Conservation (phyloP, 2,329 filamentous ascomycete species). For the Ophiostoma australiae region DNA sequence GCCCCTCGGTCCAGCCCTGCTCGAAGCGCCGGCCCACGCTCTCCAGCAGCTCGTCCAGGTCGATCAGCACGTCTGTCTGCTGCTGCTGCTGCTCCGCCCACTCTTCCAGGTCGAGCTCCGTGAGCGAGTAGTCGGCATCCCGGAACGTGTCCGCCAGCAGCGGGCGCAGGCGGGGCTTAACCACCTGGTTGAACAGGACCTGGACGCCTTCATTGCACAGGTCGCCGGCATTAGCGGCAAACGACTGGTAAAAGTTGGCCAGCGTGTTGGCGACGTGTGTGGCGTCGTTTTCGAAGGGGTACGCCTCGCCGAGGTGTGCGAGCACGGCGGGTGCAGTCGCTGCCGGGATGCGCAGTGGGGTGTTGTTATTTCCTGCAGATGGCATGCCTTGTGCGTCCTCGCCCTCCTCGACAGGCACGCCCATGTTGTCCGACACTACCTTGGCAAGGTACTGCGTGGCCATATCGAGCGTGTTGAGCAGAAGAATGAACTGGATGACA, state of each 20-base stretch:
- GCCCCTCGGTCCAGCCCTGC: constrained; percentile 68
- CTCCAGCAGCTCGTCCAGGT: constrained; percentile 51
- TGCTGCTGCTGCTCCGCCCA: constrained; percentile 44
- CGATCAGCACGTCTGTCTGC: constrained; percentile 35
- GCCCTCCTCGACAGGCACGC: constrained; percentile 38
- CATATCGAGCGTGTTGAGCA: constrained; percentile 94
- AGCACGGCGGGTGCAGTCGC: constrained; percentile 29
- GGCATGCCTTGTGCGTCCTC: constrained; percentile 29
- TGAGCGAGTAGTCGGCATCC: constrained; percentile 78
- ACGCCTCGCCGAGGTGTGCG: constrained; percentile 54
- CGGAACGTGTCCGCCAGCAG: constrained; percentile 85
- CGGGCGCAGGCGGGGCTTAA: constrained; percentile 77
- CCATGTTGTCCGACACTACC: constrained; percentile 68
- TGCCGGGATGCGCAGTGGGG: constrained; percentile 35
- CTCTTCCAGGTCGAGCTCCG: constrained; percentile 56
- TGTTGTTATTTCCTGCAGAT: neutral
- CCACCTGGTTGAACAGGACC: constrained; percentile 80
- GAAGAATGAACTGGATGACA: constrained; percentile 81
- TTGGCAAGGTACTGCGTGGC: constrained; percentile 85
- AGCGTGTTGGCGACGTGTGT: constrained; percentile 64
- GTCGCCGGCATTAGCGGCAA: constrained; percentile 72
- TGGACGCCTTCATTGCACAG: constrained; percentile 78
- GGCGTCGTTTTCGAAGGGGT: constrained; percentile 75
- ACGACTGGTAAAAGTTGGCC: constrained; percentile 63
- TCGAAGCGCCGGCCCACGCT: constrained; percentile 76